Evolutionary conservation across 2,329 filamentous ascomycete genomes (phyloP).

Genomic region (Fusarium subglutinans): DNA sequence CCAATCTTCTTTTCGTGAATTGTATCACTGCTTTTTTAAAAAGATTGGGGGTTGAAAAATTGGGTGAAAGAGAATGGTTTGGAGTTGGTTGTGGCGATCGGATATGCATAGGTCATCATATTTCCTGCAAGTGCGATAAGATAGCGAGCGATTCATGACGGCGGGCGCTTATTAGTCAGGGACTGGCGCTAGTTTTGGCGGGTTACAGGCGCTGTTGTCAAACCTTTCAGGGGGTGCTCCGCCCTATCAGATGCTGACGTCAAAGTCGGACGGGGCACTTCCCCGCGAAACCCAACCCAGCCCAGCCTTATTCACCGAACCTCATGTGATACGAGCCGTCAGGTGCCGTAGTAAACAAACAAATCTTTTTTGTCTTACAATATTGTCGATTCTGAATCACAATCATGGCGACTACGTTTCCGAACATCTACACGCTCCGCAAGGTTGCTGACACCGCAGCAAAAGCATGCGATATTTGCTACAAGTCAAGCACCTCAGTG

Average conservation of each 20-base stretch:
- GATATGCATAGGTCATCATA: slow-evolving; percentile 39
- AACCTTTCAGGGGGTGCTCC: slow-evolving; percentile 12
- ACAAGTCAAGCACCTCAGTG: slow-evolving; percentile 86
- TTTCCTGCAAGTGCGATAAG: slow-evolving; percentile 38
- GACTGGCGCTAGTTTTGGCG: slow-evolving; percentile 17
- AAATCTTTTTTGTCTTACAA: neutral
- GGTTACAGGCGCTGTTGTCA: slow-evolving; percentile 18
- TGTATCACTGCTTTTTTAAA: slow-evolving; percentile 28
- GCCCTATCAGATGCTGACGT: slow-evolving; percentile 31
- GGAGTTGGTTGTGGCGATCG: slow-evolving; percentile 26
- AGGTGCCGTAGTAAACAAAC: neutral
- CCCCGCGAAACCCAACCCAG: slow-evolving; percentile 21
- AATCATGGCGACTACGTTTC: slow-evolving; percentile 61
- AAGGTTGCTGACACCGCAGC: slow-evolving; percentile 85
- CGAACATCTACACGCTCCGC: slow-evolving; percentile 85
- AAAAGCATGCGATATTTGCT: slow-evolving; percentile 91
- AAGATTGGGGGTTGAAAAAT: slow-evolving; percentile 12
- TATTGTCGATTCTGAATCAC: neutral
- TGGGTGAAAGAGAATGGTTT: slow-evolving; percentile 13
- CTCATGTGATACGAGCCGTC: neutral
- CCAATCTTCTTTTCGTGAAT: slow-evolving; percentile 10
- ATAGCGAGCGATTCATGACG: slow-evolving; percentile 36
- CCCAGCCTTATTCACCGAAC: slow-evolving; percentile 12
- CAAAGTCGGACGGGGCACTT: slow-evolving; percentile 6
- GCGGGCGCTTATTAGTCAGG: slow-evolving; percentile 39